These are phyloP conservation scores for Cenococcum geophilum DNA, from an alignment of 495 filamentous ascomycete species.

Conservation along the genomic window DNA sequence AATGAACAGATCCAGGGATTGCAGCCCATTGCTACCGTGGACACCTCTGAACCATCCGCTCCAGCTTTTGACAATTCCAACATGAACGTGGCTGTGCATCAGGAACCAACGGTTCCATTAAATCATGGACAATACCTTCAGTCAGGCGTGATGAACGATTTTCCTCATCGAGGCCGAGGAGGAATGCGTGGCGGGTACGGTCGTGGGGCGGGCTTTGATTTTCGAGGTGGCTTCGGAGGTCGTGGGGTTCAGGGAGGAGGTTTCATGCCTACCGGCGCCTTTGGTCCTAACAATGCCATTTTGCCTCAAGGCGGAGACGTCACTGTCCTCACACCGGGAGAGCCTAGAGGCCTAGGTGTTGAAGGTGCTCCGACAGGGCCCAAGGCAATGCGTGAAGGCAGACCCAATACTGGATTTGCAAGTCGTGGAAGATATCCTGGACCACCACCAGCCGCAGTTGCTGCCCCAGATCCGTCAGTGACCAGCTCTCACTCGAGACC, in stretches of 20 bases:
- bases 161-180: constrained; percentile 2
- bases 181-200: constrained; percentile 5
- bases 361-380: constrained; percentile 83
- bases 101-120: neutral
- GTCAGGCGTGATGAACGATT: constrained; percentile 19
- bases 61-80: constrained; percentile 13
- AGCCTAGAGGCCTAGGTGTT: constrained; percentile 54
- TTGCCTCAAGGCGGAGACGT: constrained; percentile 21
- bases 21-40: constrained; percentile 56
- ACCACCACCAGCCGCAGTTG: neutral
- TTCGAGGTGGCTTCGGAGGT: constrained; percentile 14
- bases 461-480: constrained; percentile 8
- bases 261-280: constrained; percentile 3
- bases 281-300: constrained; percentile 12
- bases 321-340: constrained; percentile 33
- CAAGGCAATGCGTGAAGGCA: constrained; percentile 84
- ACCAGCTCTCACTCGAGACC: constrained; percentile 8
- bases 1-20: neutral
- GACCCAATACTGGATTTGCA: constrained; percentile 64
- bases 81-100: constrained; percentile 14
- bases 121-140: neutral
- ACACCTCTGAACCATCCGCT: constrained; percentile 30
- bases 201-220: constrained; percentile 7
- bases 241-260: constrained; percentile 6
- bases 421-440: constrained; percentile 36